phyloP scores from a whole-genome alignment of 352 stramenopile genomes.

The Elongisporangium prolatum region DNA sequence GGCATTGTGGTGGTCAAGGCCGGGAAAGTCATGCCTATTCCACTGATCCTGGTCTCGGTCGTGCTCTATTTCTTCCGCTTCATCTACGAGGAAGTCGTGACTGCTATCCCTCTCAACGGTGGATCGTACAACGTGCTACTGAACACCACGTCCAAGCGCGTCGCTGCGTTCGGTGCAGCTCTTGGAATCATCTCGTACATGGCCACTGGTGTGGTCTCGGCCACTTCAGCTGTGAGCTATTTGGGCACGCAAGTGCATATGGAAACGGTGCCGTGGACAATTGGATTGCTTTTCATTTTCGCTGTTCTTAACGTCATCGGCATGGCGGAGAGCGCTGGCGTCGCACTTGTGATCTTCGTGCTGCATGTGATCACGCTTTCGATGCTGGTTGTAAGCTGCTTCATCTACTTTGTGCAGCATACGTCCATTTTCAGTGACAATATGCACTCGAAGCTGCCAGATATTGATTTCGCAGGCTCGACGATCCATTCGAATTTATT shows the following conservation, averaged over 20 bases:
- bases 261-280: slow-evolving; percentile 25
- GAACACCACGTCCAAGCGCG: slow-evolving; percentile 85
- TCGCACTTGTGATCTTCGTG: slow-evolving; percentile 84
- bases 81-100: slow-evolving; percentile 90
- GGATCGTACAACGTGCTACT: slow-evolving; percentile 89
- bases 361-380: slow-evolving; percentile 66
- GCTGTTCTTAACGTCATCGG: slow-evolving; percentile 62
- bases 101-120: slow-evolving; percentile 85
- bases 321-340: slow-evolving; percentile 70
- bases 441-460: slow-evolving; percentile 40
- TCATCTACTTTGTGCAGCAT: slow-evolving; percentile 57
- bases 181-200: slow-evolving; percentile 88
- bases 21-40: slow-evolving; percentile 76
- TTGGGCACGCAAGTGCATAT: slow-evolving; percentile 63
- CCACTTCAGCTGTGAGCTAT: slow-evolving; percentile 73
- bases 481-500: slow-evolving; percentile 32
- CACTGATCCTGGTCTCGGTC: slow-evolving; percentile 61
- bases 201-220: slow-evolving; percentile 73
- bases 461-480: slow-evolving; percentile 5
- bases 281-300: slow-evolving; percentile 67
- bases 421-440: slow-evolving; percentile 57
- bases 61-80: slow-evolving; percentile 63
- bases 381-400: slow-evolving; percentile 38
- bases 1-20: slow-evolving; percentile 34
- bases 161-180: slow-evolving; percentile 75